Evolutionary conservation across 2,329 filamentous ascomycete species (phyloP).

Genomic region (Colletotrichum musicola): DNA sequence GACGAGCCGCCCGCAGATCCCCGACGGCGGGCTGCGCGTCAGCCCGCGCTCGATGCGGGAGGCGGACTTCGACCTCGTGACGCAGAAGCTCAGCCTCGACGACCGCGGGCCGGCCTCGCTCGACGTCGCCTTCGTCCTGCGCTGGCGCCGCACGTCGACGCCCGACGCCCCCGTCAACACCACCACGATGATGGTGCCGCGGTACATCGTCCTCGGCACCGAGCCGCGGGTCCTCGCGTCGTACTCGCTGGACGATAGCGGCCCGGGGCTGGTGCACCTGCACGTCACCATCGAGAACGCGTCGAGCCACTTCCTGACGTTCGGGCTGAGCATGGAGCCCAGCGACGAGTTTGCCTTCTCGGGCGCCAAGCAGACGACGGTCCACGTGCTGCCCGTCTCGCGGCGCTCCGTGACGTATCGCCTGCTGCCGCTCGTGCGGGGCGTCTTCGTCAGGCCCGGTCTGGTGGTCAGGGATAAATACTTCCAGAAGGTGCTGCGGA

Average conservation of each 20-base stretch:
- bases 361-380: conserved; percentile 82
- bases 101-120: conserved; percentile 82
- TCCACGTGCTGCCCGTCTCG: conserved; percentile 87
- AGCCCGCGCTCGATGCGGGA: conserved; percentile 77
- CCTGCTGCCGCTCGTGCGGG: conserved; percentile 75
- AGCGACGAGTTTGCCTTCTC: conserved; percentile 94
- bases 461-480: conserved; percentile 89
- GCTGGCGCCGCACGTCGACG: conserved; percentile 74
- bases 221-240: conserved; percentile 87
- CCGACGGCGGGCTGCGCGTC: conserved; percentile 63
- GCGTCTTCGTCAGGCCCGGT: conserved; percentile 77
- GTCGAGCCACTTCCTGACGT: conserved; percentile 93
- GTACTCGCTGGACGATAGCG: conserved; percentile 58
- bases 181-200: conserved; percentile 81
- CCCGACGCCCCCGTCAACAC: conserved; percentile 60
- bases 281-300: conserved; percentile 87
- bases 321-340: conserved; percentile 91
- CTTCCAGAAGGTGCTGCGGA: conserved; percentile 89
- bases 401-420: conserved; percentile 80
- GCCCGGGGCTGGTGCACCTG: conserved; percentile 57
- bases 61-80: conserved; percentile 78
- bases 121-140: conserved; percentile 80
- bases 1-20: conserved; percentile 53
- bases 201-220: conserved; percentile 82
- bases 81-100: conserved; percentile 83